These are phyloP conservation scores for Xylariaceae sp. DNA, from an alignment of 2,329 filamentous ascomycete genomes.

Conservation along the genomic window DNA sequence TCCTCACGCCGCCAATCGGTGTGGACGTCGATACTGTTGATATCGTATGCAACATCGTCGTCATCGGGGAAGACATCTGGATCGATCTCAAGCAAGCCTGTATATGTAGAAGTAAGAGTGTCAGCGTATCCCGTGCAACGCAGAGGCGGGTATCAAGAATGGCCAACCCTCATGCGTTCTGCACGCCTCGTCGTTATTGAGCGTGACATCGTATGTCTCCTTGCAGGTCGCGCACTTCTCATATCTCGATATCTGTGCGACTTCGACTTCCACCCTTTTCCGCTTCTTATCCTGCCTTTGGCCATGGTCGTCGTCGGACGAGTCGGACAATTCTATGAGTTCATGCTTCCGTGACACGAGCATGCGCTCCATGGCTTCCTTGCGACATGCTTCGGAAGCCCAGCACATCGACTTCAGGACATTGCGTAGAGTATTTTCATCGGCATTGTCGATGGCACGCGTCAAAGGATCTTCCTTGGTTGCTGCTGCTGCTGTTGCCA, in stretches of 20 bases:
- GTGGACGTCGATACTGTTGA: not conserved
- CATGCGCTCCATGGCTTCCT: not conserved
- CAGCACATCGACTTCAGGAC: not conserved
- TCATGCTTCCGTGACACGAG: not conserved
- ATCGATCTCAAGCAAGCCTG: not conserved
- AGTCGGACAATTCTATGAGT: not conserved
- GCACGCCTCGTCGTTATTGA: not conserved
- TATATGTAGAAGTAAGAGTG: not conserved
- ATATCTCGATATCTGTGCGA: not conserved
- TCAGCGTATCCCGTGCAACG: not conserved
- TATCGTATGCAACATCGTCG: not conserved
- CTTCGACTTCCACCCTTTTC: not conserved
- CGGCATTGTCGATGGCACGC: not conserved
- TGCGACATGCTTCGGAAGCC: not conserved
- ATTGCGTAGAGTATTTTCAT: not conserved
- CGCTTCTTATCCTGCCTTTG: not conserved
- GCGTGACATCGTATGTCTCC: not conserved
- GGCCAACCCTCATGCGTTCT: not conserved
- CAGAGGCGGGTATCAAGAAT: not conserved
- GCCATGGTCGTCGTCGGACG: not conserved
- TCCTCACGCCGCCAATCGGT: conserved; percentile 2
- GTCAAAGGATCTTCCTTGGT: not conserved
- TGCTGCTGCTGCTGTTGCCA: not conserved
- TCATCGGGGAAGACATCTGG: conserved; percentile 2
- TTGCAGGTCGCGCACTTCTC: conserved; percentile 4